Conservation (phyloP, 352 stramenopile species). For the Pythium diclinum region DNA sequence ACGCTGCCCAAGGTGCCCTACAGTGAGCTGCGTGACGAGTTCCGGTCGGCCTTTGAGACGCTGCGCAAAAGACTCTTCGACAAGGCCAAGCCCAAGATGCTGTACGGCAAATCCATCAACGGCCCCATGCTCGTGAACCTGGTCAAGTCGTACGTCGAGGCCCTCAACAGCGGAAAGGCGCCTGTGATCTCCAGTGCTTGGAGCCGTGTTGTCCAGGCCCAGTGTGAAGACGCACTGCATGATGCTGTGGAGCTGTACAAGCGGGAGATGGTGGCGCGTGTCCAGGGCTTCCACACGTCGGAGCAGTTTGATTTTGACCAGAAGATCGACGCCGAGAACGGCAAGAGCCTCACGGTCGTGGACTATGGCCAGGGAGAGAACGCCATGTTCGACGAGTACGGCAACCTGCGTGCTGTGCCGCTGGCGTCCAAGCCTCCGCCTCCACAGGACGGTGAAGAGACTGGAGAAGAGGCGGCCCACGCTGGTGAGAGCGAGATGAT, state of each 20-base stretch:
- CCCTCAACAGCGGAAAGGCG: slow-evolving; percentile 84
- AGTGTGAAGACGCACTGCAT: slow-evolving; percentile 79
- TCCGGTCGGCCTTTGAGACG: slow-evolving; percentile 67
- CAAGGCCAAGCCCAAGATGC: slow-evolving; percentile 78
- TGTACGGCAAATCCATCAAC: slow-evolving; percentile 84
- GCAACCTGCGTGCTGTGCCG: slow-evolving; percentile 54
- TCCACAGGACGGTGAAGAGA: slow-evolving; percentile 36
- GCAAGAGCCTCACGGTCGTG: slow-evolving; percentile 38
- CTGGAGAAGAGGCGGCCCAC: slow-evolving; percentile 22
- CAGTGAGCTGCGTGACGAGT: slow-evolving; percentile 77
- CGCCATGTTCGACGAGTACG: slow-evolving; percentile 75
- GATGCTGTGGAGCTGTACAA: slow-evolving; percentile 80
- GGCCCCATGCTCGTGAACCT: slow-evolving; percentile 87
- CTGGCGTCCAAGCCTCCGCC: slow-evolving; percentile 22
- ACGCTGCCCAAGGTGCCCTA: slow-evolving; percentile 68
- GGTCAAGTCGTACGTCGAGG: slow-evolving; percentile 77
- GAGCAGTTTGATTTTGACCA: slow-evolving; percentile 61
- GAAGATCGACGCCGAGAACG: slow-evolving; percentile 12
- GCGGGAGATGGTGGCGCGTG: slow-evolving; percentile 48
- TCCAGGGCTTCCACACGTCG: slow-evolving; percentile 46
- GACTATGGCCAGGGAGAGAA: slow-evolving; percentile 53
- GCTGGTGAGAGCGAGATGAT: slow-evolving; percentile 48
- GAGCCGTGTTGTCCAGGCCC: slow-evolving; percentile 82
- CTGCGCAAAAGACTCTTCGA: slow-evolving; percentile 70
- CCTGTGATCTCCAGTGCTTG: slow-evolving; percentile 89